Conservation (phyloP, 805 yeast genomes). For the Yamadazyma philogaea region DNA sequence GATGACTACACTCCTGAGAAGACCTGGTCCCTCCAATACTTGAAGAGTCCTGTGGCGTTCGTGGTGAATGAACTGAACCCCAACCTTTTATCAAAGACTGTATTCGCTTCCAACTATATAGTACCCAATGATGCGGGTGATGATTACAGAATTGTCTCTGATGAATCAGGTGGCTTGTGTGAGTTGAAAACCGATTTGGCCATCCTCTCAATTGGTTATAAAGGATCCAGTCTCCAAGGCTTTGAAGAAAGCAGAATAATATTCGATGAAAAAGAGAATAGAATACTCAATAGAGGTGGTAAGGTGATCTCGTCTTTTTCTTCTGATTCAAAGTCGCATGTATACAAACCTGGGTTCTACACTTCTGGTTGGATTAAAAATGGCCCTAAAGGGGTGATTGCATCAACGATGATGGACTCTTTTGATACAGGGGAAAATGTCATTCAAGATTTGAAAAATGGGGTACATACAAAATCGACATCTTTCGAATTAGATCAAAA, state of each 20-base stretch:
- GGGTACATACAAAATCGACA: slow-evolving; percentile 16
- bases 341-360: slow-evolving; percentile 53
- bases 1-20: slow-evolving; percentile 15
- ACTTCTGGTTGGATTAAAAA: slow-evolving; percentile 88
- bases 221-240: slow-evolving; percentile 62
- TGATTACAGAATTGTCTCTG: slow-evolving; percentile 32
- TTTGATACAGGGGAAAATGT: slow-evolving; percentile 69
- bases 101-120: slow-evolving; percentile 48
- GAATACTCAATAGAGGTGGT: slow-evolving; percentile 33
- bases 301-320: slow-evolving; percentile 22
- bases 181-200: slow-evolving; percentile 54
- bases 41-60: slow-evolving; percentile 59
- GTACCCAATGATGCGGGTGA: slow-evolving; percentile 34
- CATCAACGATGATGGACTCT: slow-evolving; percentile 84
- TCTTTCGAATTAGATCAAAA: slow-evolving; percentile 14
- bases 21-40: slow-evolving; percentile 67
- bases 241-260: slow-evolving; percentile 39
- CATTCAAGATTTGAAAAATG: slow-evolving; percentile 49
- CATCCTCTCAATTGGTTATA: slow-evolving; percentile 81
- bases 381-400: slow-evolving; percentile 88
- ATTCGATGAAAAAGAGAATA: slow-evolving; percentile 25
- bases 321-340: slow-evolving; percentile 14
- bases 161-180: slow-evolving; percentile 30
- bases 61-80: slow-evolving; percentile 36
- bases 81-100: slow-evolving; percentile 40